Evolutionary conservation across 208 protist genomes (phyloP).

Genomic region (Trypanosoma lewisi): DNA sequence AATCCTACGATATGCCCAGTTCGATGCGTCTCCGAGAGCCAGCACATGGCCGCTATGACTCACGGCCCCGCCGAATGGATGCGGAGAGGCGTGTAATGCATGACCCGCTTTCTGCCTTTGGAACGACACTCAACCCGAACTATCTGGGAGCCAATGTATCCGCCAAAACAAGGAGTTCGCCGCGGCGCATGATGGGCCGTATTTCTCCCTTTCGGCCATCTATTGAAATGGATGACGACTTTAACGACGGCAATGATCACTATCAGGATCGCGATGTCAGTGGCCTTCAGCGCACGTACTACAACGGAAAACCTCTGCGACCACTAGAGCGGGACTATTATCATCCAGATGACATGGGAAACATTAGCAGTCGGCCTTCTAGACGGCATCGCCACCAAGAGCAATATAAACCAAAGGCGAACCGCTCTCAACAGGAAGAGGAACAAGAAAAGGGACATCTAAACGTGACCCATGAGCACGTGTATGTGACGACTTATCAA

Average conservation of each 20-base stretch:
- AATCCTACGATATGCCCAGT: background rate
- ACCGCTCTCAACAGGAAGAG: background rate
- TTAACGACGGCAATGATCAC: constrained; percentile 1
- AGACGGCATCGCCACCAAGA: constrained; percentile 1
- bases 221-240: constrained; percentile 10
- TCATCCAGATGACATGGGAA: background rate
- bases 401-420: background rate
- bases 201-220: constrained; percentile 3
- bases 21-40: background rate
- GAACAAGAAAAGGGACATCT: constrained; percentile 10
- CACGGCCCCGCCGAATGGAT: background rate
- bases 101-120: constrained; percentile 4
- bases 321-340: background rate
- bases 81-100: background rate
- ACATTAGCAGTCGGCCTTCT: background rate
- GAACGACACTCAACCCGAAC: background rate
- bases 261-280: background rate
- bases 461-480: constrained; percentile 13
- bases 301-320: constrained; percentile 17
- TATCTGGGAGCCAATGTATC: background rate
- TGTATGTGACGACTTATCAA: background rate
- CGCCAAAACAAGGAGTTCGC: background rate
- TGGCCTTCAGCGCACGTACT: constrained; percentile 19
- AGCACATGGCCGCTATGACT: background rate
- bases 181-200: background rate